A percentile compares a stretch with the other conserved stretches of the same genome.
Evolutionary conservation across 2,329 filamentous ascomycete species (phyloP).

Genomic region (Didymella keratinophila): DNA sequence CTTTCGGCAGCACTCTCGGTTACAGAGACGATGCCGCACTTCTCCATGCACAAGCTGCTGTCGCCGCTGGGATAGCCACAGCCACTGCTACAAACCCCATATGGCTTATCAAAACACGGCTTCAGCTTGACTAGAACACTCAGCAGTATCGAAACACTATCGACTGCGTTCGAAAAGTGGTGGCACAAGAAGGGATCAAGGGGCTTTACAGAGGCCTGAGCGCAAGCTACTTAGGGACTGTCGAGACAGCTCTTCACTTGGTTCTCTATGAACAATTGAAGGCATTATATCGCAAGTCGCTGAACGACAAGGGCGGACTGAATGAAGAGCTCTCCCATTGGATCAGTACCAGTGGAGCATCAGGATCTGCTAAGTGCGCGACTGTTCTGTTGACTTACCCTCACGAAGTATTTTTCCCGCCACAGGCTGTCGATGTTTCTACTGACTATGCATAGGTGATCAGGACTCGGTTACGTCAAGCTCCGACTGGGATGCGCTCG

Average conservation of each 20-base stretch:
- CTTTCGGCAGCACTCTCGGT: constrained; percentile 40
- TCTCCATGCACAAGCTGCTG: constrained; percentile 47
- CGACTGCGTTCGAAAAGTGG: constrained; percentile 18
- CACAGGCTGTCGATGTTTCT: too few relatives aligned
- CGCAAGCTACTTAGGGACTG: constrained; percentile 46
- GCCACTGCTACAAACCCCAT: constrained; percentile 51
- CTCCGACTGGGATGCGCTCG: too few relatives aligned
- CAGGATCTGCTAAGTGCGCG: too few relatives aligned
- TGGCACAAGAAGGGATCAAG: constrained; percentile 21
- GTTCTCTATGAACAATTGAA: constrained; percentile 51
- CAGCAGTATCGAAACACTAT: constrained; percentile 21
- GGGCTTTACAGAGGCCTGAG: constrained; percentile 22
- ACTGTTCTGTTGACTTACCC: too few relatives aligned
- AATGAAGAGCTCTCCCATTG: constrained; percentile 37
- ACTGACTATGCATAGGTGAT: too few relatives aligned
- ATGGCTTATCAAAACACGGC: constrained; percentile 45
- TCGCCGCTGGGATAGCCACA: constrained; percentile 48
- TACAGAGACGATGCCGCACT: constrained; percentile 42
- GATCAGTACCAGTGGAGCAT: constrained; percentile 25
- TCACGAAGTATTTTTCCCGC: too few relatives aligned
- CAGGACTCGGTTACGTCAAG: too few relatives aligned
- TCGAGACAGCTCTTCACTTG: constrained; percentile 50
- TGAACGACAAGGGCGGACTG: too few relatives aligned
- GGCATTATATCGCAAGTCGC: constrained; percentile 24
- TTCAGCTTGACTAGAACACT: constrained; percentile 21